A percentile compares a stretch with the other conserved stretches of the same genome.
Evolutionary conservation across 2,329 filamentous ascomycete species (phyloP).

Genomic region (Botryotinia convoluta): DNA sequence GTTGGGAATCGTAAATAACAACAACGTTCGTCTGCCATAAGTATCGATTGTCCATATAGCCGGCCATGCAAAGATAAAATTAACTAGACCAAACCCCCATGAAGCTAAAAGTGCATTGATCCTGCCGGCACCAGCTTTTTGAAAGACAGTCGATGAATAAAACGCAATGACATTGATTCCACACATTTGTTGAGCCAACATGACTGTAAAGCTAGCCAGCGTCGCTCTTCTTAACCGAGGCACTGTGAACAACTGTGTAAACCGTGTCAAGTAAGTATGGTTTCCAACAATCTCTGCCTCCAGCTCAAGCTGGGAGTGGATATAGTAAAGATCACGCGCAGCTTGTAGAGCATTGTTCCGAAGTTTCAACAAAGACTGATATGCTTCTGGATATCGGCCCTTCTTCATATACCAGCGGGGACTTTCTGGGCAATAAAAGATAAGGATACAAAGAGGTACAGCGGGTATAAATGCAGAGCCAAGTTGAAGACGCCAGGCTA

Average conservation of each 20-base stretch:
- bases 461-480: conserved; percentile 65
- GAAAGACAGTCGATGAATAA: conserved; percentile 66
- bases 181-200: conserved; percentile 42
- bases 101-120: conserved; percentile 40
- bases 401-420: conserved; percentile 67
- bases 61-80: conserved; percentile 54
- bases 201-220: conserved; percentile 73
- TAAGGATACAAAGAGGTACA: conserved; percentile 53
- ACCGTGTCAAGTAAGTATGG: conserved; percentile 48
- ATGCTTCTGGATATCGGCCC: conserved; percentile 52
- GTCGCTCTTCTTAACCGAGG: conserved; percentile 70
- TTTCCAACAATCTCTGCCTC: conserved; percentile 40
- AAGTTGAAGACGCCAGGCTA: conserved; percentile 62
- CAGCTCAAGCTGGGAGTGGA: conserved; percentile 50
- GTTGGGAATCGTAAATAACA: conserved; percentile 64
- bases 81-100: conserved; percentile 36
- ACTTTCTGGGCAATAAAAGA: conserved; percentile 63
- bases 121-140: conserved; percentile 53
- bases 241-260: conserved; percentile 65
- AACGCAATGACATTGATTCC: conserved; percentile 61
- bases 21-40: conserved; percentile 58
- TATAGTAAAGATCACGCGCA: conserved; percentile 61
- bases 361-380: conserved; percentile 53
- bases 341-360: conserved; percentile 59
- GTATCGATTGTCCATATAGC: conserved; percentile 61